phyloP scores from a whole-genome alignment of 441 rosid species.

The Pelargonium myrrhifolium region DNA sequence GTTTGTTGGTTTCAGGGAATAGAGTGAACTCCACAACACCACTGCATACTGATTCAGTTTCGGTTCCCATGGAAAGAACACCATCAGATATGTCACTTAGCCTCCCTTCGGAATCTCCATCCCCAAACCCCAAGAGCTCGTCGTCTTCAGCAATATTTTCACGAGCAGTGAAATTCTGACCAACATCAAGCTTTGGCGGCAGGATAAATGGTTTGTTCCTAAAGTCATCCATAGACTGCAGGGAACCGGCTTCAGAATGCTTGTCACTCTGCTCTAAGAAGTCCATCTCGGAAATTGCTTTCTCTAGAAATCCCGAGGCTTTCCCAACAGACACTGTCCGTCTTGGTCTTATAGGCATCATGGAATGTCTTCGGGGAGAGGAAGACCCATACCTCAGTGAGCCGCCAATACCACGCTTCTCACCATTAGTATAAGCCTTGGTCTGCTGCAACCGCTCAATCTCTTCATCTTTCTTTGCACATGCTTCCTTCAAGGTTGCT shows the following conservation, averaged over 20 bases:
- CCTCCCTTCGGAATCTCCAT: conserved; percentile 76
- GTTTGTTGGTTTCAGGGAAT: conserved; percentile 56
- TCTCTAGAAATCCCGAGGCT: conserved; percentile 29
- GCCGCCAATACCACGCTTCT: conserved; percentile 15
- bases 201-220: conserved; percentile 25
- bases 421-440: conserved; percentile 13
- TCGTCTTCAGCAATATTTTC: conserved; percentile 38
- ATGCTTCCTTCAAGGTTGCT: conserved; percentile 61
- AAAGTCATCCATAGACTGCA: conserved; percentile 42
- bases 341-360: conserved; percentile 33
- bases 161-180: conserved; percentile 19
- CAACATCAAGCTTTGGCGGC: conserved; percentile 31
- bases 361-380: conserved; percentile 49
- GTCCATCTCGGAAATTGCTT: conserved; percentile 44
- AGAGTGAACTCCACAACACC: conserved; percentile 64
- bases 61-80: conserved; percentile 84
- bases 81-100: conserved; percentile 93
- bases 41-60: conserved; percentile 63
- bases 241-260: conserved; percentile 66
- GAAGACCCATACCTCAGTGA: conserved; percentile 34
- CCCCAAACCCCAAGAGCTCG: conserved; percentile 66
- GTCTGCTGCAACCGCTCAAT: conserved; percentile 46
- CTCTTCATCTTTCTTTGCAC: conserved; percentile 72
- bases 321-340: conserved; percentile 29
- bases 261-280: conserved; percentile 47